These are phyloP conservation scores for Mucor piriformis DNA, from an alignment of 371 early-diverging fungal genomes.

Conservation along the genomic window DNA sequence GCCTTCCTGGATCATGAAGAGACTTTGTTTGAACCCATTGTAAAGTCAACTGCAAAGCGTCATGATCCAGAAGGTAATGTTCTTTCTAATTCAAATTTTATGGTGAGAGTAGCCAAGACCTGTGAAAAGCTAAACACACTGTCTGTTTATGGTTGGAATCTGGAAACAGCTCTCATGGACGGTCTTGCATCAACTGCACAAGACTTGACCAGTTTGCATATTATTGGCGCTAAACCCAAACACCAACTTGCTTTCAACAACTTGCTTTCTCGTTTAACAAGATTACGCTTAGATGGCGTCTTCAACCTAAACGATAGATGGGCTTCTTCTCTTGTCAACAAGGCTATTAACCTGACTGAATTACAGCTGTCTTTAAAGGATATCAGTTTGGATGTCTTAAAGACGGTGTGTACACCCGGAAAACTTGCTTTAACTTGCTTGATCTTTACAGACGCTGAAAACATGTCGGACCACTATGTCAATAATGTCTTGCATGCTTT, in stretches of 20 bases:
- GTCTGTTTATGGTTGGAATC: slow-evolving; percentile 44
- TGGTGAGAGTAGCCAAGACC: slow-evolving; percentile 15
- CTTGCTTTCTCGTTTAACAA: slow-evolving; percentile 22
- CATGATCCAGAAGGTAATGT: slow-evolving; percentile 5
- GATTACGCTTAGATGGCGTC: slow-evolving; percentile 30
- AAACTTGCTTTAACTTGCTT: slow-evolving; percentile 18
- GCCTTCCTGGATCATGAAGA: slow-evolving; percentile 19
- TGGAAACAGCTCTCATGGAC: slow-evolving; percentile 28
- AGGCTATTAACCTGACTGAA: slow-evolving; percentile 5
- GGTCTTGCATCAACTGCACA: slow-evolving; percentile 11
- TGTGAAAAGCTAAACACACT: slow-evolving; percentile 41
- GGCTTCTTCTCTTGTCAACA: slow-evolving; percentile 18
- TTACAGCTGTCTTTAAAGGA: slow-evolving; percentile 30
- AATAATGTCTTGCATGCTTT: slow-evolving; percentile 16
- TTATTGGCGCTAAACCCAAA: slow-evolving; percentile 31
- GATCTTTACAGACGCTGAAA: slow-evolving; percentile 26
- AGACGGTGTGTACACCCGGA: slow-evolving; percentile 17
- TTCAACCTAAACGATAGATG: slow-evolving; percentile 21
- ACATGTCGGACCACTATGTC: slow-evolving; percentile 22
- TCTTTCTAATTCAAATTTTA: slow-evolving; percentile 23
- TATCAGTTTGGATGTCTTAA: slow-evolving; percentile 11
- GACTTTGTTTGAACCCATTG: slow-evolving; percentile 26
- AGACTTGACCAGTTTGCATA: slow-evolving; percentile 14
- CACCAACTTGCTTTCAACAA: slow-evolving; percentile 12
- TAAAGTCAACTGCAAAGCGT: slow-evolving; percentile 19